Evolutionary conservation across 805 yeast species (phyloP).

Genomic region (Yamadazyma sp.): DNA sequence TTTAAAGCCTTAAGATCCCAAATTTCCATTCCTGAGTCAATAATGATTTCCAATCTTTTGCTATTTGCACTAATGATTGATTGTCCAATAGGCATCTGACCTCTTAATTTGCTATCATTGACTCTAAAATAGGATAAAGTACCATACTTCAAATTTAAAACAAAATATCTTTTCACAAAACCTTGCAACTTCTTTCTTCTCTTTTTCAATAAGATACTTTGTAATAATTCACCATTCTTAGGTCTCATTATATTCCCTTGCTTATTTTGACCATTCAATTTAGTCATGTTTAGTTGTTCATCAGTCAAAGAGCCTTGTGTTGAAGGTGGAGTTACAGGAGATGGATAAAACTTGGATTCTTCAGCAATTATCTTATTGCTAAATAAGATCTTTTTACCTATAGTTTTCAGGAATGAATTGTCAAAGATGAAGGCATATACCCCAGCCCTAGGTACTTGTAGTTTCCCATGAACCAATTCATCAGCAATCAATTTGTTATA

Average conservation of each 20-base stretch:
- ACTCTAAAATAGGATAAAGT: constrained; percentile 80
- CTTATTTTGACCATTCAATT: constrained; percentile 3
- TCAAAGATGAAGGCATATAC: constrained; percentile 87
- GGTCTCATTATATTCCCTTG: constrained; percentile 26
- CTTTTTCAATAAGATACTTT: constrained; percentile 77
- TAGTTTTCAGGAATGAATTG: constrained; percentile 84
- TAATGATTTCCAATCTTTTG: constrained; percentile 62
- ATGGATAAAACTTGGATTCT: constrained; percentile 4
- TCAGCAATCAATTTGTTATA: constrained; percentile 52
- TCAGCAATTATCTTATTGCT: constrained; percentile 23
- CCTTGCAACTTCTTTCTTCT: constrained; percentile 81
- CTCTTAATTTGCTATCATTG: constrained; percentile 71
- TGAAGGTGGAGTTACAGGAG: constrained; percentile 6
- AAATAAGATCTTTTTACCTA: constrained; percentile 76
- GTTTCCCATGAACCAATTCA: constrained; percentile 59
- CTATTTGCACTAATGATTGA: constrained; percentile 81
- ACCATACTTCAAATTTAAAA: constrained; percentile 78
- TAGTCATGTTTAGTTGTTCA: background rate
- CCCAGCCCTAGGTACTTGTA: constrained; percentile 61
- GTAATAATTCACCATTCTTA: constrained; percentile 67
- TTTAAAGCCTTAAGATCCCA: constrained; percentile 81
- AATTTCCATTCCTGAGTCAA: constrained; percentile 93
- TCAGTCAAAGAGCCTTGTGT: constrained; percentile 4
- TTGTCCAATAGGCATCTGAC: constrained; percentile 83
- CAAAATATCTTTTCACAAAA: constrained; percentile 79